A percentile compares a stretch with the other conserved stretches of the same genome.
Conservation (phyloP, 352 stramenopile species). For the Phytopythium delawarense region DNA sequence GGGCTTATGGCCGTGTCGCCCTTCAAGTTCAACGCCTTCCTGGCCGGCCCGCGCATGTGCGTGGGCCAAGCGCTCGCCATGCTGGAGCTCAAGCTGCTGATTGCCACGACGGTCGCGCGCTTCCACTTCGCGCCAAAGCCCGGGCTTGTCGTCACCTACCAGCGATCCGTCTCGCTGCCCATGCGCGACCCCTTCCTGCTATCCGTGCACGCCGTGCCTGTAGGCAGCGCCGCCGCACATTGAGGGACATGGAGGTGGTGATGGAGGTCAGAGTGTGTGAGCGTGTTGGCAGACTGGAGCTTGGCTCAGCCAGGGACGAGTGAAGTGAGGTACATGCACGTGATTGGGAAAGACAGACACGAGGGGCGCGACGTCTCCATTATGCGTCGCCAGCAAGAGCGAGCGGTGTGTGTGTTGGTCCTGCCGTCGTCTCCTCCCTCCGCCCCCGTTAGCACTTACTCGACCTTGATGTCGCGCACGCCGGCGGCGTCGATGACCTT, state of each 20-base stretch:
- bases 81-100: conserved; percentile 51
- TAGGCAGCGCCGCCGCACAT: background rate
- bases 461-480: conserved; percentile 60
- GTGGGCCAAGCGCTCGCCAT: conserved; percentile 49
- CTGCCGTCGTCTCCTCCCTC: background rate
- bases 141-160: conserved; percentile 19
- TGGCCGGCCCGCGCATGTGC: conserved; percentile 49
- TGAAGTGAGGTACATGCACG: background rate
- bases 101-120: conserved; percentile 30
- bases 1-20: conserved; percentile 13
- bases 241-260: background rate
- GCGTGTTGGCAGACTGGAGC: too few species aligned
- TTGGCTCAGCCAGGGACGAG: background rate
- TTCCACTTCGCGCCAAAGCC: conserved; percentile 28
- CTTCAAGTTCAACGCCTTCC: conserved; percentile 54
- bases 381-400: too few species aligned
- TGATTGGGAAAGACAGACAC: conserved; percentile 2
- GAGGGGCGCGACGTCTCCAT: too few species aligned
- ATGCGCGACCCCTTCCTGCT: conserved; percentile 18
- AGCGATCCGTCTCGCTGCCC: conserved; percentile 25
- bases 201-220: background rate
- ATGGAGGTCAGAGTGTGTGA: background rate
- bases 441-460: conserved; percentile 19
- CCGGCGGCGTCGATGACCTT: conserved; percentile 74
- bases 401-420: background rate